Evolutionary conservation across 306 rosid species (phyloP), one percentile per base, ranked within the genome.

Genomic region (Dryas drummondii): DNA sequence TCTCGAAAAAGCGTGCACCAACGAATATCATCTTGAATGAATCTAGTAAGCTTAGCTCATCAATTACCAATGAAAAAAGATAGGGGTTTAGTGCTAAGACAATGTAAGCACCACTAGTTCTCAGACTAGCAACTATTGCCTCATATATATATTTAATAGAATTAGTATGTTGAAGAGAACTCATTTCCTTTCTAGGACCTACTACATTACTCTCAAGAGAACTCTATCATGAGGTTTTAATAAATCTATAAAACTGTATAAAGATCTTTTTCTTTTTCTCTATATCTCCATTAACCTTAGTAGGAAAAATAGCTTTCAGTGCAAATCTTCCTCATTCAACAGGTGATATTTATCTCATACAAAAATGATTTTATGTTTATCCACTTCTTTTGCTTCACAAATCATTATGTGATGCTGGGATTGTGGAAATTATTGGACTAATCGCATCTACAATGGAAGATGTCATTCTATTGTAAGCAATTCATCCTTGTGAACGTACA

Each of bases 391-490:
- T 65, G 69, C 81, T 63, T 83, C 79, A 68, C 84, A 94, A 97
- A 71, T 87, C 96, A 80, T 59, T 88, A 49, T 94, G 98, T 82
- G 96, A 83, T 74, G 22, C 82, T 70, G 98, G 98, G 66, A 94
- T 97, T 16, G 91, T 91, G 84, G 98, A 94, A 85, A 85, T 94
- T 86, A 88, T 94, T 78, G 98, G 98, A 74, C 98, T 97, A 70
- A 87, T 94, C 78, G 91, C 98, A 19, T 88, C 98, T 47, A 58
- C 96, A 3, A 90, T 94, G 84, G 98, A 94, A 82, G 98, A 94
- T 83, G 81, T 74, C 81, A 84, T 94, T 88, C 93, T 94, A 82
- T 96, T 94, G 97, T 94, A 87, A 76, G 91, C 78, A 37, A 52
- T 67, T 78, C 85, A 54, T 81, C 56, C 72, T 66, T 80, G 53